Evolutionary conservation across 176 grass and related monocot genomes (phyloP), one percentile per base, ranked within the genome.

Genomic region (Canna indica): DNA sequence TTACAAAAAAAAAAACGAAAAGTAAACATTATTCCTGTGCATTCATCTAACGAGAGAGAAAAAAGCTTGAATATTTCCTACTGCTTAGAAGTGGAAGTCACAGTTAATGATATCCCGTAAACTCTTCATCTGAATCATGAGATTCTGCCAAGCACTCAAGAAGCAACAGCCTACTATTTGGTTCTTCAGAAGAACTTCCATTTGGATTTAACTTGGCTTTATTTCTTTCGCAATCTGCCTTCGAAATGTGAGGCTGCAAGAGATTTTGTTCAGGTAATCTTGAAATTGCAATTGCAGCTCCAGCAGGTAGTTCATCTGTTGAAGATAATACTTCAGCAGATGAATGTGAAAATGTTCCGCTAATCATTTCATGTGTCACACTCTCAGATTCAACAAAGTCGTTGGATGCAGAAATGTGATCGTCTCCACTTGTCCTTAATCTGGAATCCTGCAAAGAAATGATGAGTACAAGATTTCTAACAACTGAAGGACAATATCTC

Each of bases 391-490:
- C 27, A 15, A 13, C 9, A 14, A 60, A 7, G 7, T 60, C 15
- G 12, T 27, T 60, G 31, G 58, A 60, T 60, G 27, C 28, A 30
- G 27, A 30, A 32, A 30, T 12, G 29, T 30, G 58, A 60, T 60
- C 17, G 12, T 14, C 58, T 30, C 26, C 26, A 44, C 36, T 27
- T 61, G 42, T 60, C 2, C 36, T 35, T 46, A n/a, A 61, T 59
- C 54, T 57, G 24, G 57, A 74, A 62, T 74, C 72, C 72, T 74
- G 57, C 38, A 44, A 39, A 36, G 5, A 26, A 53, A 28, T 56
- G 14, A 62, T 30, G 36, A 74, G 26, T 2, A 29, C 17, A 13
- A 32, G 30, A 34, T 13, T 71, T n/a, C 44, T 0, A 35, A 18
- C 1, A 11, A 3, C 11, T 2, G 50, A 70, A 50, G 16, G 9